A percentile compares a stretch with the other conserved stretches of the same genome.
Evolutionary conservation across 2,329 filamentous ascomycete species (phyloP).

Genomic region (Colletotrichum karsti): DNA sequence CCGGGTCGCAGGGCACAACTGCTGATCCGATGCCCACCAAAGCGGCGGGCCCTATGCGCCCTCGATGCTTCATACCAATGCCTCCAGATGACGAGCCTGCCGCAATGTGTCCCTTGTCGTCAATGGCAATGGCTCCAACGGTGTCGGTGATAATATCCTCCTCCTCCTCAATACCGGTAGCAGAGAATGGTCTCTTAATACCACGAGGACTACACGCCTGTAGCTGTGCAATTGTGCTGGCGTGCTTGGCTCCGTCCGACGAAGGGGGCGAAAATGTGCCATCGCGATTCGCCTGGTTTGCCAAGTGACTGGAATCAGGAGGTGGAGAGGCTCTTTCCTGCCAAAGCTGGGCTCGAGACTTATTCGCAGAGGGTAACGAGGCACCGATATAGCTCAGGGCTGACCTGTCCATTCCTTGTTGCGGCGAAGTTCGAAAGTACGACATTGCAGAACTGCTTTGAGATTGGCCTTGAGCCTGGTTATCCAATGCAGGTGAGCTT

Average conservation of each 20-base stretch:
- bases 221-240: slow-evolving; percentile 16
- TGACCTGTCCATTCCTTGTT: slow-evolving; percentile 32
- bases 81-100: slow-evolving; percentile 96
- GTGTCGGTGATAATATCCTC: slow-evolving; percentile 86
- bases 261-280: slow-evolving; percentile 25
- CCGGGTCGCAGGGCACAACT: slow-evolving; percentile 79
- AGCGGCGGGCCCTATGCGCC: slow-evolving; percentile 90
- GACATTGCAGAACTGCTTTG: not conserved
- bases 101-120: slow-evolving; percentile 85
- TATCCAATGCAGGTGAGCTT: slow-evolving; percentile 31
- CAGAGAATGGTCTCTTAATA: slow-evolving; percentile 43
- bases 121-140: slow-evolving; percentile 93
- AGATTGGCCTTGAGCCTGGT: not conserved
- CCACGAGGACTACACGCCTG: slow-evolving; percentile 36
- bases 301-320: not conserved
- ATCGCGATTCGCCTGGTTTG: slow-evolving; percentile 24
- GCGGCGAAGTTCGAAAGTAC: slow-evolving; percentile 12
- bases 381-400: slow-evolving; percentile 37
- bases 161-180: slow-evolving; percentile 48
- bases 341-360: not conserved
- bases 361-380: slow-evolving; percentile 3
- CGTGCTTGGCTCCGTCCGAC: slow-evolving; percentile 16
- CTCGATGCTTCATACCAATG: slow-evolving; percentile 97
- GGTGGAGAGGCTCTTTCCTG: not conserved
- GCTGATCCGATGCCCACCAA: slow-evolving; percentile 91